Evolutionary conservation across 176 grass and related monocot genomes (phyloP).

Genomic region (Urochloa ruziziensis): DNA sequence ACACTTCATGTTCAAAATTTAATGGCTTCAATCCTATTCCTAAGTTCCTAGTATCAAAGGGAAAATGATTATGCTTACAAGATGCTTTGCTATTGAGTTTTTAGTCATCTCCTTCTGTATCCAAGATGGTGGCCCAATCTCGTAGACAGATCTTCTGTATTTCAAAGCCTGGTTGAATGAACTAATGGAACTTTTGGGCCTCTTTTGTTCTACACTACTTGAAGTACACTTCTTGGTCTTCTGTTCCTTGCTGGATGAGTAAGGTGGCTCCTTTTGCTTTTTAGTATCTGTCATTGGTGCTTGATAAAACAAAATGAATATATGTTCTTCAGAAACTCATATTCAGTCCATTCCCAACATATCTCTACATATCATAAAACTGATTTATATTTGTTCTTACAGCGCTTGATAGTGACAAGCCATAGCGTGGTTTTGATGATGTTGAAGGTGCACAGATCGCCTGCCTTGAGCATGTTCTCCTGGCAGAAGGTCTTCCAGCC

Average conservation of each 20-base stretch:
- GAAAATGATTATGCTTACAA: background rate
- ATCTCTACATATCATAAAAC: background rate
- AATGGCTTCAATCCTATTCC: background rate
- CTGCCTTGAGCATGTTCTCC: conserved; percentile 9
- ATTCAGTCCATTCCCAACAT: background rate
- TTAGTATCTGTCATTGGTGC: background rate
- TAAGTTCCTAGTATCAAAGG: background rate
- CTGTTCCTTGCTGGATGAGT: background rate
- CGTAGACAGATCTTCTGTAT: background rate
- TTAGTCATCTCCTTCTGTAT: conserved; percentile 34
- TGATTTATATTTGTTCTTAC: background rate
- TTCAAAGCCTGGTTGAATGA: background rate
- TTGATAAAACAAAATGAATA: background rate
- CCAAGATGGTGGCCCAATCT: conserved; percentile 25
- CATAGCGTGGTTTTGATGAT: background rate
- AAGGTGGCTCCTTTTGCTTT: background rate
- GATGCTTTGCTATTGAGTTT: background rate
- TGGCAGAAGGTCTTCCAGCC: conserved; percentile 15
- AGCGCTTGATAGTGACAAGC: background rate
- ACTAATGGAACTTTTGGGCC: background rate
- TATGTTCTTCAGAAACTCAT: background rate
- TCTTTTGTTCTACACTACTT: background rate
- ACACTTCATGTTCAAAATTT: background rate
- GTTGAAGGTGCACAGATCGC: conserved; percentile 23
- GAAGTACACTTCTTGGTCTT: background rate